Conservation (phyloP, 1,284 basidiomycete species). For the Spongispora temasekensis region DNA sequence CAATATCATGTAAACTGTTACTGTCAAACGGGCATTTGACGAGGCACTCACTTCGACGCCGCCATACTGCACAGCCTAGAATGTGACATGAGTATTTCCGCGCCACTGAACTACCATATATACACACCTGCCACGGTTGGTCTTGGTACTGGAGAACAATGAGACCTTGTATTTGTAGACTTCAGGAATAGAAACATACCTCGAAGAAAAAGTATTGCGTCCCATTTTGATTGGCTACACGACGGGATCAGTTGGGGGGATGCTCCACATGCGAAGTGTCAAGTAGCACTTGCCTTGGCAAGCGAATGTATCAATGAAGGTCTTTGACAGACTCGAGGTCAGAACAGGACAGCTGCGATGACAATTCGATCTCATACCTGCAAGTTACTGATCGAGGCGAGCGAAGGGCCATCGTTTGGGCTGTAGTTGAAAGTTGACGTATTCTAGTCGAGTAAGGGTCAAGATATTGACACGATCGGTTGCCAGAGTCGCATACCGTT, state of each 20-base stretch:
- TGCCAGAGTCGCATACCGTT: slow-evolving; percentile 47
- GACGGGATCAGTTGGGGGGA: slow-evolving; percentile 8
- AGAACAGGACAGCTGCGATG: slow-evolving; percentile 4
- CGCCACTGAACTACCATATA: background rate
- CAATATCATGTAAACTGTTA: slow-evolving; percentile 11
- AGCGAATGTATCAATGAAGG: slow-evolving; percentile 83
- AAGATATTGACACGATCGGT: slow-evolving; percentile 1
- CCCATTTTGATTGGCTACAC: slow-evolving; percentile 68
- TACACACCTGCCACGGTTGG: slow-evolving; percentile 78
- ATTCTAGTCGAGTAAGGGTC: slow-evolving; percentile 39
- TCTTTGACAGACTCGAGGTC: slow-evolving; percentile 42
- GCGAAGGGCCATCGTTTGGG: slow-evolving; percentile 63
- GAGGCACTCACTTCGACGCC: slow-evolving; percentile 79
- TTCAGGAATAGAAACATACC: slow-evolving; percentile 38
- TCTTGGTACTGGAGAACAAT: slow-evolving; percentile 66
- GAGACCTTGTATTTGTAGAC: slow-evolving; percentile 1
- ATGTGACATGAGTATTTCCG: slow-evolving; percentile 16
- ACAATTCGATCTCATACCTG: slow-evolving; percentile 43
- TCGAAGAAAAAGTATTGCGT: slow-evolving; percentile 89
- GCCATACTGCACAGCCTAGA: slow-evolving; percentile 49
- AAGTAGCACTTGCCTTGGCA: slow-evolving; percentile 60
- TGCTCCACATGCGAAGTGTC: no score
- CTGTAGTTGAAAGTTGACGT: slow-evolving; percentile 55
- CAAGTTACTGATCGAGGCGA: slow-evolving; percentile 69
- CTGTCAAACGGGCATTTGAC: slow-evolving; percentile 3